Evolutionary conservation across 2,329 filamentous ascomycete species (phyloP).

Genomic region (Rhynchosporium secalis): DNA sequence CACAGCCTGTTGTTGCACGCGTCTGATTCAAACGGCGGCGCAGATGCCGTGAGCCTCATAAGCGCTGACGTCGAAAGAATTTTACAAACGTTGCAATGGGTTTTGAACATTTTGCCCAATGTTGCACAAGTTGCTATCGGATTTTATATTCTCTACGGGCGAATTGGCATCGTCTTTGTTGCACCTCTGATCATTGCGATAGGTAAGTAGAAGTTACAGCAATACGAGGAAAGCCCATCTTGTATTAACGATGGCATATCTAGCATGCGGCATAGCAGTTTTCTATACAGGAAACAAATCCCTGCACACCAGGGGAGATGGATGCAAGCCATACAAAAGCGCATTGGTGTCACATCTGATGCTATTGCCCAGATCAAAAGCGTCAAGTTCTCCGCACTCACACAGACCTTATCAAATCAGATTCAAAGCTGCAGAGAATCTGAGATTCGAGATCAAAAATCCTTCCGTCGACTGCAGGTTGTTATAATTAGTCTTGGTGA

Average conservation of each 20-base stretch:
- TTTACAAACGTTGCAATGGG: slow-evolving; percentile 17
- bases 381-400: slow-evolving; percentile 44
- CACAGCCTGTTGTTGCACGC: slow-evolving; percentile 44
- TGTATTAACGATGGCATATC: slow-evolving; percentile 35
- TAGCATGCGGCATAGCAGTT: neutral
- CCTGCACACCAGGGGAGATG: slow-evolving; percentile 26
- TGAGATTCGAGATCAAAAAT: slow-evolving; percentile 39
- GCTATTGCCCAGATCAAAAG: slow-evolving; percentile 44
- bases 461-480: slow-evolving; percentile 23
- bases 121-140: slow-evolving; percentile 41
- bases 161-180: slow-evolving; percentile 32
- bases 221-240: slow-evolving; percentile 31
- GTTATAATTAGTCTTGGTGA: neutral
- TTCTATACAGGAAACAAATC: slow-evolving; percentile 20
- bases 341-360: slow-evolving; percentile 26
- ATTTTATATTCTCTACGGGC: slow-evolving; percentile 38
- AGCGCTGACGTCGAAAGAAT: slow-evolving; percentile 35
- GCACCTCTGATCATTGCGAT: slow-evolving; percentile 46
- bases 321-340: slow-evolving; percentile 25
- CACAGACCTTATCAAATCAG: slow-evolving; percentile 35
- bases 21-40: slow-evolving; percentile 39
- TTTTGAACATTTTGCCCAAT: slow-evolving; percentile 41
- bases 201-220: too few species aligned
- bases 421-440: slow-evolving; percentile 41
- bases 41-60: slow-evolving; percentile 43